These are phyloP conservation scores for Thamnidium elegans DNA, from an alignment of 192 early-diverging fungal genomes.

Conservation along the genomic window DNA sequence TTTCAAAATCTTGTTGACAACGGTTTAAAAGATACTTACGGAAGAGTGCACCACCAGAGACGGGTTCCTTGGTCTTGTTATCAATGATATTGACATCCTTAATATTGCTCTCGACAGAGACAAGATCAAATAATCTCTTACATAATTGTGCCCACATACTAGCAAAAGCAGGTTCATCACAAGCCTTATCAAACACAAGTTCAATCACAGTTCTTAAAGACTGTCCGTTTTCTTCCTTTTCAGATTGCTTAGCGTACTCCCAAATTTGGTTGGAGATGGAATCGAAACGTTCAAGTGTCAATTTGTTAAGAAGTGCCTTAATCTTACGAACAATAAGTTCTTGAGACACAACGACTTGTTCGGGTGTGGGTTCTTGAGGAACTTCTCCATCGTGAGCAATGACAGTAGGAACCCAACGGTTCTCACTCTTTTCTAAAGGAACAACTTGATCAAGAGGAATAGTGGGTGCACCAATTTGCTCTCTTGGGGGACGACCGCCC, in stretches of 20 bases:
- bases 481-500: conserved; percentile 35
- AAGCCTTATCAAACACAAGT: conserved; percentile 92
- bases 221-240: conserved; percentile 62
- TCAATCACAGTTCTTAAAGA: conserved; percentile 81
- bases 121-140: conserved; percentile 67
- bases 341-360: conserved; percentile 40
- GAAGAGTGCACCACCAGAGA: conserved; percentile 69
- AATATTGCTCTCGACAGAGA: conserved; percentile 43
- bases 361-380: conserved; percentile 24
- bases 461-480: conserved; percentile 44
- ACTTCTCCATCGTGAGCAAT: conserved; percentile 40
- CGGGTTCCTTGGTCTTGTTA: conserved; percentile 17
- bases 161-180: conserved; percentile 91
- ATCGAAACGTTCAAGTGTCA: conserved; percentile 95
- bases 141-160: conserved; percentile 89
- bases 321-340: conserved; percentile 77
- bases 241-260: conserved; percentile 67
- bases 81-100: conserved; percentile 12
- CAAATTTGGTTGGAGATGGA: conserved; percentile 81
- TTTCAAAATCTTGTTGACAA: conserved; percentile 96
- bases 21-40: conserved; percentile 88
- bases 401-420: conserved; percentile 72
- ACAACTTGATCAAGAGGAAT: conserved; percentile 62
- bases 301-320: conserved; percentile 92
- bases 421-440: conserved; percentile 77